These are phyloP conservation scores for Kodamaea leandrae DNA, from an alignment of 805 yeast species.

Conservation along the genomic window DNA sequence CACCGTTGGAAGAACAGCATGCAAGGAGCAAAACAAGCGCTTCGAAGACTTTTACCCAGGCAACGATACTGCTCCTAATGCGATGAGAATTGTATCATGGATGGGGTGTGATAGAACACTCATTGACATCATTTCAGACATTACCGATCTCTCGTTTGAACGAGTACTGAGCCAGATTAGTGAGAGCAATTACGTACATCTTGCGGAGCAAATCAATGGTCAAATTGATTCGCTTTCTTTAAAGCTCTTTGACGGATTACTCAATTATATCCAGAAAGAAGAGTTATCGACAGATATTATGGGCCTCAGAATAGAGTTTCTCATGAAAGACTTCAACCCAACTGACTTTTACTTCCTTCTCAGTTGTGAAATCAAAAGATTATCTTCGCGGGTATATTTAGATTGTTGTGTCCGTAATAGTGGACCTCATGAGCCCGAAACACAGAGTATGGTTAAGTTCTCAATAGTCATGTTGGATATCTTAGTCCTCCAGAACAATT, in stretches of 20 bases:
- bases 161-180: slow-evolving; percentile 16
- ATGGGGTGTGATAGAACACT: slow-evolving; percentile 30
- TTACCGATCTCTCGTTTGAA: slow-evolving; percentile 33
- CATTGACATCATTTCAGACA: slow-evolving; percentile 25
- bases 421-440: slow-evolving; percentile 20
- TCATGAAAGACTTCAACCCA: slow-evolving; percentile 8
- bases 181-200: slow-evolving; percentile 13
- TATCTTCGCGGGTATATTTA: slow-evolving; percentile 23
- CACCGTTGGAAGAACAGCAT: slow-evolving; percentile 29
- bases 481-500: slow-evolving; percentile 25
- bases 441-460: slow-evolving; percentile 17
- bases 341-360: slow-evolving; percentile 28
- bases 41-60: slow-evolving; percentile 11
- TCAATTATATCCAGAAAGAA: slow-evolving; percentile 6
- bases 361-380: slow-evolving; percentile 27
- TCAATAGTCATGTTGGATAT: slow-evolving; percentile 21
- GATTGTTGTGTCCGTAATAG: slow-evolving; percentile 26
- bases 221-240: slow-evolving; percentile 16
- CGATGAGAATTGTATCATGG: slow-evolving; percentile 24
- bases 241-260: slow-evolving; percentile 14
- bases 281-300: slow-evolving; percentile 7
- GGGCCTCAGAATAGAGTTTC: slow-evolving; percentile 11
- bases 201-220: slow-evolving; percentile 16
- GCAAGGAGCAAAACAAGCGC: slow-evolving; percentile 24
- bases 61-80: background rate